Conservation (phyloP, 805 yeast genomes). For the Barnettozyma botsteinii region DNA sequence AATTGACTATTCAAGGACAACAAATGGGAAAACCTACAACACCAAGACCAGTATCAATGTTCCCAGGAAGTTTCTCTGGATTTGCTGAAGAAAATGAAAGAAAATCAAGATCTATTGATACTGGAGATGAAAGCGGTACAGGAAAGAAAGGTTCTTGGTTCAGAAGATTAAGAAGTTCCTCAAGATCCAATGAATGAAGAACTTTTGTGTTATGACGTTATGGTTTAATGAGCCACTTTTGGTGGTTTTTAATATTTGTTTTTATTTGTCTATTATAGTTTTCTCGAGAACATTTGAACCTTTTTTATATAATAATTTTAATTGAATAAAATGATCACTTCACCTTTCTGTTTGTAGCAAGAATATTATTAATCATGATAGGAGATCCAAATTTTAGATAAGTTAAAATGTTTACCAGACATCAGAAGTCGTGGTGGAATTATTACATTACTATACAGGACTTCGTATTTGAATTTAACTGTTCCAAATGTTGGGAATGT, state of each 20-base stretch:
- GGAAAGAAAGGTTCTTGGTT: slow-evolving; percentile 40
- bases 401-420: too few relatives aligned
- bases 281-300: not conserved
- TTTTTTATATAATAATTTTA: too few relatives aligned
- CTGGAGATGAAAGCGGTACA: slow-evolving; percentile 17
- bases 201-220: not conserved
- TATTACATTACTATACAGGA: too few relatives aligned
- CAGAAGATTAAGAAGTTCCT: slow-evolving; percentile 35
- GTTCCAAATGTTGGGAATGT: too few relatives aligned
- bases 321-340: too few relatives aligned
- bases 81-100: slow-evolving; percentile 22
- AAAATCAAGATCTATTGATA: slow-evolving; percentile 18
- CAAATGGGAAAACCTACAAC: not conserved
- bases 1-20: not conserved
- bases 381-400: too few relatives aligned
- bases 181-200: slow-evolving; percentile 20
- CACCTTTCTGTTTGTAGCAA: too few relatives aligned
- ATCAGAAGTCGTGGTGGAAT: too few relatives aligned
- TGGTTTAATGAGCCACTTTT: not conserved
- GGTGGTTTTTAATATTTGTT: not conserved
- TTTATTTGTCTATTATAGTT: not conserved
- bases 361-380: too few relatives aligned
- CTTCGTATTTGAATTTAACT: too few relatives aligned
- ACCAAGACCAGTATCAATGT: slow-evolving; percentile 19
- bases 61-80: slow-evolving; percentile 14